A percentile compares a stretch with the other conserved stretches of the same genome.
Evolutionary conservation across 2,329 filamentous ascomycete genomes (phyloP).

Genomic region (Ambrosiella xylebori): DNA sequence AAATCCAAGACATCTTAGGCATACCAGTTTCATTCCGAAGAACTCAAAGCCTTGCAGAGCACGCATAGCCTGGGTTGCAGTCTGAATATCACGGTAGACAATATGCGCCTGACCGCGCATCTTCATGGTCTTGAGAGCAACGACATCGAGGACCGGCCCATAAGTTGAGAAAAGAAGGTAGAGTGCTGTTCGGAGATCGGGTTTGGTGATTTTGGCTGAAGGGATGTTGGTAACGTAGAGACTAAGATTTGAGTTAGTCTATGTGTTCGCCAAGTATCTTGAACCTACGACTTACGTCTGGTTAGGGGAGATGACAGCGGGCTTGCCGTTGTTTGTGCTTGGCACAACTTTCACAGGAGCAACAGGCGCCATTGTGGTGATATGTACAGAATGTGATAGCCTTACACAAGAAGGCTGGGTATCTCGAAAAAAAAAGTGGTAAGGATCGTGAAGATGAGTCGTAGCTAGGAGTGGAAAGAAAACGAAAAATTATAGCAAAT

Average conservation of each 20-base stretch:
- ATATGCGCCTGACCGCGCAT: conserved; percentile 96
- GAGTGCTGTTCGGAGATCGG: conserved; percentile 67
- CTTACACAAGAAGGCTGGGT: conserved; percentile 12
- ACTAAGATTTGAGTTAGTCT: conserved; percentile 24
- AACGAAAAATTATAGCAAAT: neutral
- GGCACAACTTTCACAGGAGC: conserved; percentile 3
- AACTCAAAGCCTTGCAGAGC: conserved; percentile 73
- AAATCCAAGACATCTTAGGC: conserved; percentile 19
- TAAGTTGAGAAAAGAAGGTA: conserved; percentile 93
- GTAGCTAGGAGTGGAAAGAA: neutral
- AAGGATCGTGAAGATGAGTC: conserved; percentile 4
- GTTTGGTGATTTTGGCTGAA: conserved; percentile 76
- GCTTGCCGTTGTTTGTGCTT: conserved; percentile 24
- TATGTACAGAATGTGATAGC: conserved; percentile 17
- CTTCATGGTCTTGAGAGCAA: conserved; percentile 71
- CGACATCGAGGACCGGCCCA: conserved; percentile 78
- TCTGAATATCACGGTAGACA: conserved; percentile 73
- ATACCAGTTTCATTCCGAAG: conserved; percentile 68
- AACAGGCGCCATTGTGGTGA: conserved; percentile 7
- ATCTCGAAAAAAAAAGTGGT: conserved; percentile 6
- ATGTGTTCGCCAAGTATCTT: too few species aligned
- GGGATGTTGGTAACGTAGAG: conserved; percentile 78
- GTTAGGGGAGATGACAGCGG: conserved; percentile 45
- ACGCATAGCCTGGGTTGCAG: conserved; percentile 88
- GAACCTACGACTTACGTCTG: conserved; percentile 44